A percentile compares a stretch with the other conserved stretches of the same genome.
Evolutionary conservation across 331 rosid species (phyloP).

Genomic region (Quercus tomentella): DNA sequence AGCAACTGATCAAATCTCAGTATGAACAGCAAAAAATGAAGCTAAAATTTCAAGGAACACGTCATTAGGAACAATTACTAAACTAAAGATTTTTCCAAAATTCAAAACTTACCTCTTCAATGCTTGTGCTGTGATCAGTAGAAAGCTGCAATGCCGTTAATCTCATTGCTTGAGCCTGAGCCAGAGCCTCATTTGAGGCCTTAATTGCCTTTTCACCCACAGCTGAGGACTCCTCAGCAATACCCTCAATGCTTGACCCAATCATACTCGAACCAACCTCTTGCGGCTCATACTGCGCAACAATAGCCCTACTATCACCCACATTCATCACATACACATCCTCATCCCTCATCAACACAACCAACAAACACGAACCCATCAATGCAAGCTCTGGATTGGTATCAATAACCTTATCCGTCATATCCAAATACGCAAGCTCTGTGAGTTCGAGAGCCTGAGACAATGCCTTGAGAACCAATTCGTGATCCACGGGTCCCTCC

Average conservation of each 20-base stretch:
- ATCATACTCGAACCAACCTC: conserved; percentile 39
- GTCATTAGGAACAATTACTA: neutral
- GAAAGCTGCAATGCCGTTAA: conserved; percentile 86
- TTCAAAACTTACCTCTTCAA: conserved; percentile 68
- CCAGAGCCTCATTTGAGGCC: conserved; percentile 27
- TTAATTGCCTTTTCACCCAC: conserved; percentile 29
- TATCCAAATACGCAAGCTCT: conserved; percentile 75
- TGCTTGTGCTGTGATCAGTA: conserved; percentile 93
- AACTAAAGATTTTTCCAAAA: neutral
- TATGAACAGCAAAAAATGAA: neutral
- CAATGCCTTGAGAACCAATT: conserved; percentile 68
- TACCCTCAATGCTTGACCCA: conserved; percentile 53
- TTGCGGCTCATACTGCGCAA: conserved; percentile 72
- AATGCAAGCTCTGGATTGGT: conserved; percentile 92
- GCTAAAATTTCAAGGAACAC: neutral
- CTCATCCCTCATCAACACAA: conserved; percentile 90
- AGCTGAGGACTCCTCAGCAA: conserved; percentile 61
- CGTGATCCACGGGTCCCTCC: conserved; percentile 80
- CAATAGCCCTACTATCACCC: conserved; percentile 95
- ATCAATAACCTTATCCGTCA: conserved; percentile 87
- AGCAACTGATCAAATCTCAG: neutral
- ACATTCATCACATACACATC: conserved; percentile 97
- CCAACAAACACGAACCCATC: conserved; percentile 92
- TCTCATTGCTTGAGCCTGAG: conserved; percentile 45
- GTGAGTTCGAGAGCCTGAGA: conserved; percentile 78